phyloP scores from a whole-genome alignment of 78 protist species.

The Dictyostelium citrinum region DNA sequence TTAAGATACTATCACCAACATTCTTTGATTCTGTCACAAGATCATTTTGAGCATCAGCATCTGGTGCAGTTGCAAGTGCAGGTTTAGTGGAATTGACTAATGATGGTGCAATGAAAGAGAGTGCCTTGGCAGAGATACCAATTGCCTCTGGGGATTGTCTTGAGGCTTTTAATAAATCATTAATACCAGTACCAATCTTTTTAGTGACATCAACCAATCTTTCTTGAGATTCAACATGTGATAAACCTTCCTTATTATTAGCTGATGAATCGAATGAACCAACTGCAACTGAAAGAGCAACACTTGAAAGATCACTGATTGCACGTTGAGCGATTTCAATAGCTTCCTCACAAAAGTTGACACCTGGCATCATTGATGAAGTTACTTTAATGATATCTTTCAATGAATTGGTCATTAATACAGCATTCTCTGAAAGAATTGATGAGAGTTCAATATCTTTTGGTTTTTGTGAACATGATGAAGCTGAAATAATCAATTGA shows the following conservation, averaged over 20 bases:
- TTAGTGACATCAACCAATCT: constrained; percentile 54
- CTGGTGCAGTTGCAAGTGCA: constrained; percentile 39
- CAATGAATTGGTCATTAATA: constrained; percentile 38
- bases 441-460: constrained; percentile 49
- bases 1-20: constrained; percentile 60
- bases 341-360: constrained; percentile 75
- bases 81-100: constrained; percentile 12
- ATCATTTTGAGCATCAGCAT: constrained; percentile 67
- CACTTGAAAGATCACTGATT: constrained; percentile 54
- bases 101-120: constrained; percentile 29
- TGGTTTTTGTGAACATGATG: constrained; percentile 27
- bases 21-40: constrained; percentile 51
- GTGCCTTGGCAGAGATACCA: constrained; percentile 68
- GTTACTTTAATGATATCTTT: constrained; percentile 57
- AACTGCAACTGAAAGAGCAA: constrained; percentile 77
- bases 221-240: constrained; percentile 66
- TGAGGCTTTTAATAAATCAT: constrained; percentile 61
- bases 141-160: constrained; percentile 81
- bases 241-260: not conserved
- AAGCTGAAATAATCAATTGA: constrained; percentile 27
- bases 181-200: constrained; percentile 55
- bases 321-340: constrained; percentile 62
- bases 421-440: constrained; percentile 41
- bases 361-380: constrained; percentile 79
- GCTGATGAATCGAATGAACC: constrained; percentile 48